Evolutionary conservation across 257 asterid genomes (phyloP).

Genomic region (Solanum pimpinellifolium): DNA sequence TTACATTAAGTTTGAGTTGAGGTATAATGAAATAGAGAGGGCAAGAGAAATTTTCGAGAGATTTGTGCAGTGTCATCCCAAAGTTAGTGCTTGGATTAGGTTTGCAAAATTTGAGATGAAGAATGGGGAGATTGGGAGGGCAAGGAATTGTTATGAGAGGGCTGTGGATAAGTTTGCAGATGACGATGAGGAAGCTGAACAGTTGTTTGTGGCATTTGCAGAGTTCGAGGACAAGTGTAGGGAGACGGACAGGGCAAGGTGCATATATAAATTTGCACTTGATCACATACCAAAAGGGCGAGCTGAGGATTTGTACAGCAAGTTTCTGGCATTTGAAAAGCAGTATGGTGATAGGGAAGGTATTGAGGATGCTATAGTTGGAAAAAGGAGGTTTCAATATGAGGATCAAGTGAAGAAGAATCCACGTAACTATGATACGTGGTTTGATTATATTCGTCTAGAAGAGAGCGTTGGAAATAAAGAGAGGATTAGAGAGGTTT

Average conservation of each 20-base stretch:
- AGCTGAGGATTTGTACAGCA: neutral
- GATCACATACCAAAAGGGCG: conserved; percentile 31
- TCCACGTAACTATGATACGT: neutral
- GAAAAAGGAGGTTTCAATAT: neutral
- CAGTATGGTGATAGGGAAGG: neutral
- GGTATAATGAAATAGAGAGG: neutral
- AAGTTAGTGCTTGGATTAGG: neutral
- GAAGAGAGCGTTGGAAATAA: neutral
- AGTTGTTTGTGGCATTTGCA: conserved; percentile 19
- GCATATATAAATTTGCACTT: conserved; percentile 58
- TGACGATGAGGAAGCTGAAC: conserved; percentile 56
- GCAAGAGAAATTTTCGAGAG: neutral
- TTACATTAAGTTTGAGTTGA: neutral
- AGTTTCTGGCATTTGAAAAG: neutral
- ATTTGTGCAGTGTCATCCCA: neutral
- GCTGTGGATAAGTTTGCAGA: conserved; percentile 14
- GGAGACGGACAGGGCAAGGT: conserved; percentile 58
- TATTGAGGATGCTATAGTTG: neutral
- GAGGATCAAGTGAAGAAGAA: neutral
- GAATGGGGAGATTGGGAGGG: neutral
- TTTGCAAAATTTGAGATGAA: neutral
- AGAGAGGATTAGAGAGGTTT: neutral
- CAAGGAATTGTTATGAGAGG: neutral
- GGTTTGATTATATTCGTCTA: neutral
- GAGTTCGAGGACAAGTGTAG: conserved; percentile 46